Percentiles rank a stretch among this genome's conserved stretches.
phyloP scores from a whole-genome alignment of 176 grass and related monocot genomes.

The Ensete ventricosum region DNA sequence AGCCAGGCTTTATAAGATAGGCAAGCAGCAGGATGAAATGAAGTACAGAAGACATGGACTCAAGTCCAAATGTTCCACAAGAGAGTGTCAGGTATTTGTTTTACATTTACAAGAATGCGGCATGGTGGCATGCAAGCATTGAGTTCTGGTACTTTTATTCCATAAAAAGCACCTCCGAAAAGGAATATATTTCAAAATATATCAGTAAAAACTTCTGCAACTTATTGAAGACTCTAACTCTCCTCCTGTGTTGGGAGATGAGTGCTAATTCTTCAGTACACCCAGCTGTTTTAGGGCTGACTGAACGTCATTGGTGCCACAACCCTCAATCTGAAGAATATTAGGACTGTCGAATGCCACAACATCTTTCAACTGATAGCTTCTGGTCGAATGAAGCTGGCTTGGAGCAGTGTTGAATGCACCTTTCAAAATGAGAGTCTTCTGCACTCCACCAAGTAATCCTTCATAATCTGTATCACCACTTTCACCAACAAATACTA shows the following conservation, averaged over 20 bases:
- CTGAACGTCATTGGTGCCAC: constrained; percentile 30
- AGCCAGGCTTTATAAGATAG: background rate
- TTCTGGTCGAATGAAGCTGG: constrained; percentile 44
- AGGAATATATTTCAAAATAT: background rate
- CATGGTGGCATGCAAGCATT: background rate
- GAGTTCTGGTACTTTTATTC: constrained; percentile 7
- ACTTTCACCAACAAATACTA: constrained; percentile 68
- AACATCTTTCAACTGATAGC: constrained; percentile 66
- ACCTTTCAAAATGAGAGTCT: constrained; percentile 81
- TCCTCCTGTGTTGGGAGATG: background rate
- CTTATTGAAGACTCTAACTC: too few relatives aligned
- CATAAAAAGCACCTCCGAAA: background rate
- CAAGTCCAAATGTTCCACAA: background rate
- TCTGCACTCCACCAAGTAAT: constrained; percentile 65
- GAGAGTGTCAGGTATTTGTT: background rate
- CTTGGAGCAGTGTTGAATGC: constrained; percentile 54
- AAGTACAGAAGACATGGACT: background rate
- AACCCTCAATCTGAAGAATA: constrained; percentile 44
- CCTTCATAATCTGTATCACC: constrained; percentile 92
- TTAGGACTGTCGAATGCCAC: constrained; percentile 69
- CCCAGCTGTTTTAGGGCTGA: constrained; percentile 44
- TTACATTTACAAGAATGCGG: background rate
- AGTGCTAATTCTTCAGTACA: constrained; percentile 6
- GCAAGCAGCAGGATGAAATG: background rate
- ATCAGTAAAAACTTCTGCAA: background rate